A percentile compares a stretch with the other conserved stretches of the same genome.
Evolutionary conservation across 2,329 filamentous ascomycete species (phyloP).

Genomic region (Talaromyces sp.): DNA sequence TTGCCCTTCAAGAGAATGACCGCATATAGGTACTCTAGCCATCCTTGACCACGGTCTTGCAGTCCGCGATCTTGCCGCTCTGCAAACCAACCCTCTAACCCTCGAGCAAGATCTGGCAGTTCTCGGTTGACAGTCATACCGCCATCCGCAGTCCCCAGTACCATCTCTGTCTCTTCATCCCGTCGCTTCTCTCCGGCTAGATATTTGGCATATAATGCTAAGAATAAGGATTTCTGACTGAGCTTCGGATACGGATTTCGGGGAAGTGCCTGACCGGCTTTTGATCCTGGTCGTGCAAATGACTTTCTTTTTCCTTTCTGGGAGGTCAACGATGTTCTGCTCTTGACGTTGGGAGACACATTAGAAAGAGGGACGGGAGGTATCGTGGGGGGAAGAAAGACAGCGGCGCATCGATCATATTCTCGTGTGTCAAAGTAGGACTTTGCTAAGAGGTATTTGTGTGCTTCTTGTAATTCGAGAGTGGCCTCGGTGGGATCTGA

Average conservation of each 20-base stretch:
- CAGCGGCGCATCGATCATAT: slow-evolving; percentile 85
- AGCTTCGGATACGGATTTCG: slow-evolving; percentile 48
- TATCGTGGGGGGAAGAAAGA: slow-evolving; percentile 77
- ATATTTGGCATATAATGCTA: slow-evolving; percentile 87
- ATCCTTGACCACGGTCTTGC: slow-evolving; percentile 69
- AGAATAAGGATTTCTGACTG: slow-evolving; percentile 87
- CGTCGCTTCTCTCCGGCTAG: slow-evolving; percentile 93
- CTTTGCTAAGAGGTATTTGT: slow-evolving; percentile 84
- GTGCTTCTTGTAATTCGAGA: slow-evolving; percentile 72
- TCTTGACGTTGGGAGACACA: slow-evolving; percentile 33
- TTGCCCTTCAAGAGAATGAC: slow-evolving; percentile 86
- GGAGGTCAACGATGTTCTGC: slow-evolving; percentile 37
- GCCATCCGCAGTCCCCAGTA: slow-evolving; percentile 86
- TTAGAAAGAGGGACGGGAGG: slow-evolving; percentile 58
- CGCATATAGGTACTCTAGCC: slow-evolving; percentile 79
- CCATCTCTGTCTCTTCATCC: slow-evolving; percentile 95
- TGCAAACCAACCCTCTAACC: slow-evolving; percentile 75
- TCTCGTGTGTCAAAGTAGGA: slow-evolving; percentile 93
- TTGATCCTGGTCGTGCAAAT: slow-evolving; percentile 27
- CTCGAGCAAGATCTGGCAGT: slow-evolving; percentile 66
- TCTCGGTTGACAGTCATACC: slow-evolving; percentile 83
- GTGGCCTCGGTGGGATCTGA: slow-evolving; percentile 66
- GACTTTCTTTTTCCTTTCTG: slow-evolving; percentile 60
- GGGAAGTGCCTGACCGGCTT: slow-evolving; percentile 24
- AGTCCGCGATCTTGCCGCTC: slow-evolving; percentile 58